Evolutionary conservation across 78 protist genomes (phyloP), one percentile per base, ranked within the genome.

Genomic region (Emiliania huxleyi): DNA sequence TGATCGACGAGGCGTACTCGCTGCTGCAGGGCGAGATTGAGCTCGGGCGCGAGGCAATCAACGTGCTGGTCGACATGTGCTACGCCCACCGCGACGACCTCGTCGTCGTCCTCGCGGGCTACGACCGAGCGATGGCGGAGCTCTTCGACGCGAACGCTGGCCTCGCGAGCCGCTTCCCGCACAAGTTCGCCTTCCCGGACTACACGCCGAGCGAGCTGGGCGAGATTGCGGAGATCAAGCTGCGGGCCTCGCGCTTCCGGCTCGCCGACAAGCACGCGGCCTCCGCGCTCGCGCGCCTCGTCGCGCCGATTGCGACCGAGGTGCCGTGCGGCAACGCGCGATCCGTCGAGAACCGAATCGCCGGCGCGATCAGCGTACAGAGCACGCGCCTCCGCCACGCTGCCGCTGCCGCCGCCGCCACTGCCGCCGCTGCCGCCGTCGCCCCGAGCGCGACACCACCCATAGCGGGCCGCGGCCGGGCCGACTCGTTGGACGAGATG

Each of bases 1-100:
- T 94, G 22, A 48, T 94, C 49, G 96, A 94, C 87, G 96, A 94
- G 56, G 56, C 56, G 12, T 49, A 49, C 56, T 5, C 56, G 56
- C 56, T 49, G 56, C 56, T 49, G 26, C 56, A 49, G 56, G 56
- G 56, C 56, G 22, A 40, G 85, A 11, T 1, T 2, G 6, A 2
- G 85, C 19, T 77, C 26, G 85, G 85, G 2, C 29, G 75, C 18
- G 75, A 62, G 75, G 71, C 77, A 33, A 18, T 87, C 40, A 52
- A 52, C 56, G 42, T 38, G 40, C 22, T 87, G 37, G 56, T 87
- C 43, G 42, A 87, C 44, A n/a, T 56, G 43, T 18, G 35, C 45
- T 46, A 87, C 37, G 71, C 37, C 46, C 37, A 46, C 69, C 91
- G 91, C 45, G 91, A 87, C 38, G 69, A 46, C 29, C 38, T 89